Evolutionary conservation across 2,329 filamentous ascomycete species (phyloP), one percentile per base, ranked within the genome.

Genomic region (Neonectria neomacrospora): DNA sequence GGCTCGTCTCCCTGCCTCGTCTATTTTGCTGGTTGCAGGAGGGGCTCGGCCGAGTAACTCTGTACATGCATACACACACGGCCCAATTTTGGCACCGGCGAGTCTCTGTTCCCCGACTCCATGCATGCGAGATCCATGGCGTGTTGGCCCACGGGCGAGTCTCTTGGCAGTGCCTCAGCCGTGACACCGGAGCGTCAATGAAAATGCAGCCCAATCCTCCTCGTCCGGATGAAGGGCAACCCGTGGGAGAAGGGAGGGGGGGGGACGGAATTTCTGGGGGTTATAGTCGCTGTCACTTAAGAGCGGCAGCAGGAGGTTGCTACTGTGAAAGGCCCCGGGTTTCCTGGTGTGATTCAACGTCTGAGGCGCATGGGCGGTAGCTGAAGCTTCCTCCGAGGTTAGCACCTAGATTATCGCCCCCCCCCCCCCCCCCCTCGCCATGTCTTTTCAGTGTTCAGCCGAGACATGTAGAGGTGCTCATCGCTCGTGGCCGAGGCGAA

Each of bases 331-430:
- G 10, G n/a, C 22, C 30, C 48, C 23, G 45, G 47, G 41, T 47
- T 61, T 11, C 37, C 42, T 39, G 23, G 51, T 52, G 58, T 61
- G 58, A 61, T 52, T 22, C 45, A 39, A 42, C 52, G 18, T 47
- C 44, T 57, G 58, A 61, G 53, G 60, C 57, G 42, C 65, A 61
- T 67, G 48, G 59, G 62, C 66, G 63, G 64, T 59, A 63, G 61
- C 41, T 67, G 65, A 67, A 57, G 54, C 52, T 45, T 26, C 23
- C 23, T 26, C 23, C 23, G 23, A 26, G 23, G 23, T 26, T 53
- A 53, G 41, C 41, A 32, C 48, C 23, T 23, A 37, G 39, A 37
- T 30, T 48, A 34, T 30, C 10, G 18, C n/a, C 47, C 45, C 26
- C n/a, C n/a, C n/a, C n/a, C n/a, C n/a, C n/a, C n/a, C n/a, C n/a